Evolutionary conservation across 1,139 yeast genomes (phyloP), one percentile per base, ranked within the genome.

Genomic region (Debaryomycetaceae sp.): DNA sequence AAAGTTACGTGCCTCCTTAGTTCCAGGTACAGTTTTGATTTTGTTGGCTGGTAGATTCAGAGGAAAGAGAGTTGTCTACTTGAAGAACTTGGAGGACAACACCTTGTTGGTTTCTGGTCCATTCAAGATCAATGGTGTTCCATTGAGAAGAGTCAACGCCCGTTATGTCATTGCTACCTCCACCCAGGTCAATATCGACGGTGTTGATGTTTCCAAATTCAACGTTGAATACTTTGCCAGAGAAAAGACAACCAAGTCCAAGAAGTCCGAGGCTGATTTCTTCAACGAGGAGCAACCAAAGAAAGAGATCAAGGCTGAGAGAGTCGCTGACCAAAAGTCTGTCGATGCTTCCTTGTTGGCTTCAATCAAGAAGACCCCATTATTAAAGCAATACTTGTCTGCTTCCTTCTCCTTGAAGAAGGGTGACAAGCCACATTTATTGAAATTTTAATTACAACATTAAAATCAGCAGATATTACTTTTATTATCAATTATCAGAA

Each of bases 11-110:
- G 82, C 95, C 66, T 87, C 98, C 55, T 81, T 92, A 68, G 95
- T 87, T 59, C 98, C 98, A 75, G 98, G 98, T 74, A 87, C 98
- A 67, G 97, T 92, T 62, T 82, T 92, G 73, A 92, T 92, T 75
- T 81, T 92, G 73, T 84, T 94, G 74, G 98, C 98, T 67, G 98
- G 99, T 73, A 91, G 97, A 79, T 92, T 89, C 96, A 87, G 98
- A 79, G 99, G 99, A 73, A 94, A 92, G 89, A 92, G 99, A 81
- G 98, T 92, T 64, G 98, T 92, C 53, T 87, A 86, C 89, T 85
- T 92, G 73, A 92, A 92, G 87, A 78, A 85, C 77, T 83, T 94
- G 71, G 98, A 89, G 79, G 98, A 94, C 84, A 88, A 87, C 91
- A 92, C 98, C 57, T 81, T 94, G 67, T 87, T 92, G 70, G 96